Evolutionary conservation across 768 basidiomycete species (phyloP), one percentile per base, ranked within the genome.

Genomic region (Thelephora aurantiotincta): DNA sequence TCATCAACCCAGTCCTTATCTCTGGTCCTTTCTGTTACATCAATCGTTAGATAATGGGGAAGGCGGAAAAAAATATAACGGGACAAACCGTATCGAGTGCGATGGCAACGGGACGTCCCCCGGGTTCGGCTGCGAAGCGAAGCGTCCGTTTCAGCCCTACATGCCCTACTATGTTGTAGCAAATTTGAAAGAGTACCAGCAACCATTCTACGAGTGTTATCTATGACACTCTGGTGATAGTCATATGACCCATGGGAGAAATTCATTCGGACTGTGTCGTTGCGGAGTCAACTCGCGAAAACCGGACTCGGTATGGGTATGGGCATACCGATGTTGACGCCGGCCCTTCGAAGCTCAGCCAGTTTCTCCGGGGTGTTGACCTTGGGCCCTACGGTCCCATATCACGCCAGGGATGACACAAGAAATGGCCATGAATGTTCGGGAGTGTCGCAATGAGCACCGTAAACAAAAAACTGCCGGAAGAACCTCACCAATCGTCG

Each of bases 241-340:
- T 92, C 91, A 66, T 99, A 93, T 48, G 83, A 84, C 43, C 96
- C 96, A 78, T 99, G 96, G 47, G 94, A 98, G 65, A 98, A 99
- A 76, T 99, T 99, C 96, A 99, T 98, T 68, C 96, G 93, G 54
- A 99, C 96, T 97, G 48, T 13, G 56, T 26, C 38, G 47, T 36
- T 48, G 47, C 35, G 35, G 46, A 20, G 34, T 45, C 43, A 42
- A 44, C 16, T 44, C 35, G 18, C 14, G 36, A 16, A 14, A 43
- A 37, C 12, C 45, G 42, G 44, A 11, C 5, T 19, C 7, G 41
- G 48, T 22, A 41, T 23, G 33, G 20, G 34, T 19, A 35, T 36
- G 45, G 19, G 38, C 90, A 54, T 51, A 94, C 94, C 93, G 62
- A 99, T 85, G 73, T 97, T 98, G 65, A 99, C 88, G 60, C 96